A percentile compares a stretch with the other conserved stretches of the same genome.
phyloP scores from a whole-genome alignment of 805 yeast species.

The Myxozyma neotropica region DNA sequence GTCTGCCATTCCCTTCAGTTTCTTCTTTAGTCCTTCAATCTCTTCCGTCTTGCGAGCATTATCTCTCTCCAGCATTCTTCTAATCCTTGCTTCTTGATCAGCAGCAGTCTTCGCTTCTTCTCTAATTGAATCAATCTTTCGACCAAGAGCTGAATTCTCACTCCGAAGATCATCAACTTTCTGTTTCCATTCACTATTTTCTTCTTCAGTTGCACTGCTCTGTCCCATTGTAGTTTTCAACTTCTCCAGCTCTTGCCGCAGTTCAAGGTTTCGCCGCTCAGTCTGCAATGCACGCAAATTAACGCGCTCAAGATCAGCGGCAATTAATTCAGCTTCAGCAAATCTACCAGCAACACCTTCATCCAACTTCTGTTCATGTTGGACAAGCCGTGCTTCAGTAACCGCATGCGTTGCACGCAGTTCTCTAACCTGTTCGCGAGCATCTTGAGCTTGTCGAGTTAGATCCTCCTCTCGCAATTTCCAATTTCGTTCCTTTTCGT shows the following conservation, averaged over 20 bases:
- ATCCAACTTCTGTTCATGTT: slow-evolving; percentile 28
- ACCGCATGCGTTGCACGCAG: slow-evolving; percentile 66
- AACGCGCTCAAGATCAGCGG: slow-evolving; percentile 72
- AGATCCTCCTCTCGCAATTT: slow-evolving; percentile 56
- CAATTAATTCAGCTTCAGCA: slow-evolving; percentile 61
- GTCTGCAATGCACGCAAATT: slow-evolving; percentile 68
- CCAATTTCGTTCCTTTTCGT: slow-evolving; percentile 78
- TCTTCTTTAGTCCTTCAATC: slow-evolving; percentile 52
- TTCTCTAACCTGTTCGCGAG: slow-evolving; percentile 62
- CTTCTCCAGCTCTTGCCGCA: slow-evolving; percentile 66
- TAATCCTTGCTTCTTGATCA: slow-evolving; percentile 3
- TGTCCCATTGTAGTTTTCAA: slow-evolving; percentile 38
- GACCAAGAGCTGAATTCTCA: slow-evolving; percentile 38
- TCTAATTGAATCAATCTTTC: slow-evolving; percentile 23
- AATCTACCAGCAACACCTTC: slow-evolving; percentile 37
- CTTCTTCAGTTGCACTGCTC: slow-evolving; percentile 16
- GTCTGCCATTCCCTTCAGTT: slow-evolving; percentile 58
- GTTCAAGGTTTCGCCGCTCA: slow-evolving; percentile 75
- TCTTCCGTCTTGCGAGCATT: slow-evolving; percentile 52
- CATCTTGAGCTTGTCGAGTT: slow-evolving; percentile 53
- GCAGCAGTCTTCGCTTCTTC: slow-evolving; percentile 24
- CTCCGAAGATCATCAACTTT: slow-evolving; percentile 52
- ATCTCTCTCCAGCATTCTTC: slow-evolving; percentile 26
- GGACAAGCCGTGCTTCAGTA: slow-evolving; percentile 55
- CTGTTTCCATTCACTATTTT: slow-evolving; percentile 47